A percentile compares a stretch with the other conserved stretches of the same genome.
Conservation (phyloP, 2,329 filamentous ascomycete genomes). For the Furcasterigmium sp. region DNA sequence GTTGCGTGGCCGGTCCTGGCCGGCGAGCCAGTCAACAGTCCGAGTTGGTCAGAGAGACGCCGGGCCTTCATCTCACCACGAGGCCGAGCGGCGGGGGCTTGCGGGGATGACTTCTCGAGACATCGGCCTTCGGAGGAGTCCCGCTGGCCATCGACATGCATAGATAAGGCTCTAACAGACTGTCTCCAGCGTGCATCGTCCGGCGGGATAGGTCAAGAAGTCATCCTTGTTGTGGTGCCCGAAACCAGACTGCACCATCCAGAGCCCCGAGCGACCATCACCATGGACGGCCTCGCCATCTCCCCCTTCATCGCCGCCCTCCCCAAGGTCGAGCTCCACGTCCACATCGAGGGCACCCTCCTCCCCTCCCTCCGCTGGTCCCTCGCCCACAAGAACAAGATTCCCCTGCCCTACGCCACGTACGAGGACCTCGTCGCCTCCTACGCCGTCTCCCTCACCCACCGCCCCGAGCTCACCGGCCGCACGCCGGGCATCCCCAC, state of each 20-base stretch:
- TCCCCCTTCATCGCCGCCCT: conserved; percentile 54
- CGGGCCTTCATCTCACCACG: too few relatives aligned
- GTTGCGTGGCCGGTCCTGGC: background rate
- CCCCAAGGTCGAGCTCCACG: conserved; percentile 77
- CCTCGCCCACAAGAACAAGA: conserved; percentile 61
- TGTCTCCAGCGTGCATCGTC: too few relatives aligned
- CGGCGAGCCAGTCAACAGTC: conserved; percentile 1
- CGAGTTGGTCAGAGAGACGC: too few relatives aligned
- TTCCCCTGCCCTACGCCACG: conserved; percentile 62
- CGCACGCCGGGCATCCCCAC: conserved; percentile 19
- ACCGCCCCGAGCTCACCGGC: conserved; percentile 30
- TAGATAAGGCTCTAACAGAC: conserved; percentile 4
- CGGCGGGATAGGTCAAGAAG: background rate
- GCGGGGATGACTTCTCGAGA: too few relatives aligned
- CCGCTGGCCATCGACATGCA: background rate
- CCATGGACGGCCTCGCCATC: conserved; percentile 22
- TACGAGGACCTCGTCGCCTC: conserved; percentile 52
- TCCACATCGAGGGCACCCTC: conserved; percentile 74
- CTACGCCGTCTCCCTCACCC: conserved; percentile 42
- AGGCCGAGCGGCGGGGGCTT: too few relatives aligned
- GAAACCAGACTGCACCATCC: too few relatives aligned
- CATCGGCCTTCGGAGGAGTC: background rate
- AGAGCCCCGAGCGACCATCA: too few relatives aligned
- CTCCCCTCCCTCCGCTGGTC: conserved; percentile 64
- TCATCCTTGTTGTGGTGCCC: background rate